These are phyloP conservation scores for Asterochloris sp. DNA, from an alignment of 139 green algal genomes.

Conservation along the genomic window DNA sequence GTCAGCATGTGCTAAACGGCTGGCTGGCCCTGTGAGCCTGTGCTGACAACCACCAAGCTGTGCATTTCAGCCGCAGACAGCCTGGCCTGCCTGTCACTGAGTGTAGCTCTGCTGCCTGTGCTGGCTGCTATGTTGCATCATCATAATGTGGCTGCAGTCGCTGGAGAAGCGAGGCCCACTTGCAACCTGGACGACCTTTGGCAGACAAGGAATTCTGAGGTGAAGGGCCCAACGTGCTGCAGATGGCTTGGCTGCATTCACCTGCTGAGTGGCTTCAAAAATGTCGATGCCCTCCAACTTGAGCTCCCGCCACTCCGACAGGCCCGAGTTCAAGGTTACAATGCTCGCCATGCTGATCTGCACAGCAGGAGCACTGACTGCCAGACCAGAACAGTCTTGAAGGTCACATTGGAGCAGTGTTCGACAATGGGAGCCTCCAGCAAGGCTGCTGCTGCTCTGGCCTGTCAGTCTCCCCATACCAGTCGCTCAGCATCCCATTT, in stretches of 20 bases:
- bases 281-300: neutral
- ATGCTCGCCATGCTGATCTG: conserved; percentile 7
- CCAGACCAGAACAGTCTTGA: neutral
- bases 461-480: neutral
- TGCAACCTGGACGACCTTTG: neutral
- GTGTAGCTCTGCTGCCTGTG: neutral
- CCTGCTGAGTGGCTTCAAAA: neutral
- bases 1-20: no score
- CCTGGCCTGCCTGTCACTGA: neutral
- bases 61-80: neutral
- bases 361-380: neutral
- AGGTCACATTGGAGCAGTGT: neutral
- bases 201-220: neutral
- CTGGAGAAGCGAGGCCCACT: neutral
- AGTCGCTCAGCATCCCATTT: neutral
- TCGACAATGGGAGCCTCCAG: neutral
- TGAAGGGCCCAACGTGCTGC: neutral
- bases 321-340: neutral
- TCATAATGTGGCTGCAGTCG: neutral
- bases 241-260: neutral
- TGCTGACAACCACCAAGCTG: no score
- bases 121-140: neutral
- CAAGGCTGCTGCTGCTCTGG: neutral
- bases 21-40: no score
- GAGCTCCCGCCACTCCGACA: conserved; percentile 5